phyloP scores from a whole-genome alignment of 129 eudicot genomes.

The Arctium minus region DNA sequence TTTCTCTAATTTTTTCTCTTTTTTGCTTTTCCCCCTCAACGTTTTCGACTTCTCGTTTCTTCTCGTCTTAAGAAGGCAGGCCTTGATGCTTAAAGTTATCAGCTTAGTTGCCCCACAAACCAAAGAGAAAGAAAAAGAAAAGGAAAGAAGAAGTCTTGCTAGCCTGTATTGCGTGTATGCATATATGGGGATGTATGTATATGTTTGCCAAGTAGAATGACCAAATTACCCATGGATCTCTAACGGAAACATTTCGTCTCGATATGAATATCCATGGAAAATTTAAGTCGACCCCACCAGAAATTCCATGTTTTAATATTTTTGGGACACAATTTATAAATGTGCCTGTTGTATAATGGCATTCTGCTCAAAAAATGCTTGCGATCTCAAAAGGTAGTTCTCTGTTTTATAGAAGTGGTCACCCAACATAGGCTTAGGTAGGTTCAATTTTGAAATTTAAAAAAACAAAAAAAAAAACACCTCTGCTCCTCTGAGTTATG shows the following conservation, averaged over 20 bases:
- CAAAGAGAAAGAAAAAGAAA: conserved; percentile 9
- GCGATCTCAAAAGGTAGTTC: no score
- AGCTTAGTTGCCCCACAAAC: conserved; percentile 30
- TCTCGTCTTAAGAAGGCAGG: conserved; percentile 35
- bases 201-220: background rate
- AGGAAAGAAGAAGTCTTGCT: conserved; percentile 5
- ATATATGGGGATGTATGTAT: background rate
- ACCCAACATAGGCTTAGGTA: no score
- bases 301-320: background rate
- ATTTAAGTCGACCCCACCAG: background rate
- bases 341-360: no score
- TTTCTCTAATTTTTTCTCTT: conserved; percentile 26
- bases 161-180: conserved; percentile 12
- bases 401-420: no score
- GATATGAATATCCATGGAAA: background rate
- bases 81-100: conserved; percentile 28
- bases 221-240: conserved; percentile 29
- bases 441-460: no score
- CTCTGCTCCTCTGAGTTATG: no score
- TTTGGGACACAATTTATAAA: no score
- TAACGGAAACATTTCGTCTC: conserved; percentile 33
- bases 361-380: no score
- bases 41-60: conserved; percentile 23
- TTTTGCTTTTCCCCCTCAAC: background rate
- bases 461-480: no score